Base-by-base conservation (phyloP, 2,329 filamentous ascomycete species). In the Penicillium brasilianum region DNA sequence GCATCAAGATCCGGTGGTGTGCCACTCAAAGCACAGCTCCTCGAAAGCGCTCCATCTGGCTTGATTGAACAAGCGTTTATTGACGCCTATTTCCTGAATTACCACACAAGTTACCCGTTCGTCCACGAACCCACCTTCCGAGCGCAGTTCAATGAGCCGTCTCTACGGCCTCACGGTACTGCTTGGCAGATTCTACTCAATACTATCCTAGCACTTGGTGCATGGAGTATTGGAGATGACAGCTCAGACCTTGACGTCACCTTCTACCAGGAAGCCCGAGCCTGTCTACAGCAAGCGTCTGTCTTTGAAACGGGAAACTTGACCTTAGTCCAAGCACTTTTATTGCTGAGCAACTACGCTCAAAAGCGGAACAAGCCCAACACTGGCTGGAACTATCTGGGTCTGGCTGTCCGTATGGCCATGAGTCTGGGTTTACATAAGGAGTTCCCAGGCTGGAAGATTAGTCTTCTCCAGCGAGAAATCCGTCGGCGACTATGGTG, bases 321-420 rank as follows among this genome's bases (percentile, higher is more conserved):
- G 18, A 81, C 78, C 8, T 72, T 82, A 9, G 81, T 84, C 1
- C 82, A 83, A 65, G 77, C 77, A 1, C 72, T 84, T 36, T 69
- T 78, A 14, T 74, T 84, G 51, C 73, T 83, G 64, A 80, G 80
- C 58, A 83, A 83, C 57, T 82, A 82, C 61, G 74, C 80, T 0
- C 82, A 83, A 64, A 84, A 83, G 66, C 74, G 80, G 30, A 80
- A 83, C 67, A 82, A 82, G 60, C 82, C 82, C 2, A 84, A 84
- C 63, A 80, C 76, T 8, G 81, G 81, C 9, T 83, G 80, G 72
- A 83, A 81, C 52, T 82, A 81, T 61, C 68, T 82, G 8, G 82
- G 82, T 1, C 65, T 83, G 16, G 81, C 81, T n/a, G 74, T 81
- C 22, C 72, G 80, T 49, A 82, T 83, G 77, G 80, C 82, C 1